A percentile compares a stretch with the other conserved stretches of the same genome.
Evolutionary conservation across 345 rosid species (phyloP).

Genomic region (Lenwebbia sp.): DNA sequence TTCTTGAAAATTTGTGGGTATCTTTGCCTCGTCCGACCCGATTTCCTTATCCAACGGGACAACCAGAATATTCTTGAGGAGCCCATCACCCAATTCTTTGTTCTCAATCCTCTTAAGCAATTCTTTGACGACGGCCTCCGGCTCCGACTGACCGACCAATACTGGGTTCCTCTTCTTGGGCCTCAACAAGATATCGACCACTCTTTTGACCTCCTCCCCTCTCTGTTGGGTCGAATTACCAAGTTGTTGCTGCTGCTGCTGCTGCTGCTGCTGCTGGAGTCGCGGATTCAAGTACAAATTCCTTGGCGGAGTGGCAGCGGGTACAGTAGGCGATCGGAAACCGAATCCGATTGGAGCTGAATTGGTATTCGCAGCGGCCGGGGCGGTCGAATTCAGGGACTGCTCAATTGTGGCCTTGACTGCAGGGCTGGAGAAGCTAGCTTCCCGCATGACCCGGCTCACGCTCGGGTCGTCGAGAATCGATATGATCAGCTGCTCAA

Average conservation of each 20-base stretch:
- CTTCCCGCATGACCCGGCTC: conserved; percentile 95
- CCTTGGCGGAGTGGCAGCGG: conserved; percentile 21
- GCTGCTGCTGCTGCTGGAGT: conserved; percentile 50
- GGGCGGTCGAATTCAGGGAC: conserved; percentile 36
- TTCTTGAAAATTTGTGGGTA: conserved; percentile 37
- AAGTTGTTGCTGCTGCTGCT: conserved; percentile 25
- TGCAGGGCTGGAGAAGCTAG: conserved; percentile 93
- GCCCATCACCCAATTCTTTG: conserved; percentile 53
- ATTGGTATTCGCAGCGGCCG: conserved; percentile 15
- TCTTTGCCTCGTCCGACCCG: conserved; percentile 32
- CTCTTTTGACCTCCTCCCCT: conserved; percentile 52
- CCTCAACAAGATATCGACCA: conserved; percentile 56
- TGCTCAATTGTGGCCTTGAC: conserved; percentile 91
- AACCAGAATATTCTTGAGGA: conserved; percentile 45
- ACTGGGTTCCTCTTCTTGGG: conserved; percentile 73
- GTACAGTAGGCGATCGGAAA: conserved; percentile 28
- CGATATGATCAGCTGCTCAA: conserved; percentile 90
- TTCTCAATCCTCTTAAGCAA: conserved; percentile 46
- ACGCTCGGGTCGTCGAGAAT: conserved; percentile 98
- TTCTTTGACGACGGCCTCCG: conserved; percentile 59
- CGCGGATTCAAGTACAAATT: conserved; percentile 73
- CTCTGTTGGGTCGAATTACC: conserved; percentile 32
- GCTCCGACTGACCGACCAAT: conserved; percentile 81
- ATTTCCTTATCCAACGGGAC: conserved; percentile 54
- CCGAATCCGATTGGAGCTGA: conserved; percentile 44